Conservation (phyloP, 495 filamentous ascomycete species). For the Sabuloglossum arenarium region DNA sequence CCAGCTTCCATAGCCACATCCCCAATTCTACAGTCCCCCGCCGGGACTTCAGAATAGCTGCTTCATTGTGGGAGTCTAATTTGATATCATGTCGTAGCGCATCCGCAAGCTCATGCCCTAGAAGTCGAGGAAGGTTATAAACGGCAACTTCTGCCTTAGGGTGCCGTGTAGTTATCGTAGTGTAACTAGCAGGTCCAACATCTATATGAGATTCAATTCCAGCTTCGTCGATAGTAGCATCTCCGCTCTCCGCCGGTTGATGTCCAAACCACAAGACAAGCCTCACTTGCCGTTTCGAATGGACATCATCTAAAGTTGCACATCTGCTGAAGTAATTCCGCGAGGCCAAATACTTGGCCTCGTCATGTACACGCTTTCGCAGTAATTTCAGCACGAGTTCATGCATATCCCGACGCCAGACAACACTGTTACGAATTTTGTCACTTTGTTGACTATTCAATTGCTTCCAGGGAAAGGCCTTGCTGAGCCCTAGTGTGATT, state of each 20-base stretch:
- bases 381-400: conserved; percentile 31
- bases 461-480: conserved; percentile 6
- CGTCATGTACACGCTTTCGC: conserved; percentile 24
- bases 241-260: background rate
- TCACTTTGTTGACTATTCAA: conserved; percentile 19
- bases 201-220: no score
- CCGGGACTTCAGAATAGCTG: background rate
- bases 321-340: background rate
- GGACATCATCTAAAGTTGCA: background rate
- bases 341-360: conserved; percentile 11
- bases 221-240: background rate
- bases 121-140: conserved; percentile 5
- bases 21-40: background rate
- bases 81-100: background rate
- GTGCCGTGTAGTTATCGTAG: background rate
- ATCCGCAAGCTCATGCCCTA: background rate
- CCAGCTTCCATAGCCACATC: background rate
- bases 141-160: background rate
- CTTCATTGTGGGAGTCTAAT: background rate
- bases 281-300: background rate
- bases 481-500: background rate
- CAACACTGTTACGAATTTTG: conserved; percentile 12
- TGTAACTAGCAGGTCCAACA: background rate
- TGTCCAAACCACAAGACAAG: background rate
- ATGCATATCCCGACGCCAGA: conserved; percentile 55